Evolutionary conservation across 2,329 filamentous ascomycete genomes (phyloP).

Genomic region (Penicillium italicum): DNA sequence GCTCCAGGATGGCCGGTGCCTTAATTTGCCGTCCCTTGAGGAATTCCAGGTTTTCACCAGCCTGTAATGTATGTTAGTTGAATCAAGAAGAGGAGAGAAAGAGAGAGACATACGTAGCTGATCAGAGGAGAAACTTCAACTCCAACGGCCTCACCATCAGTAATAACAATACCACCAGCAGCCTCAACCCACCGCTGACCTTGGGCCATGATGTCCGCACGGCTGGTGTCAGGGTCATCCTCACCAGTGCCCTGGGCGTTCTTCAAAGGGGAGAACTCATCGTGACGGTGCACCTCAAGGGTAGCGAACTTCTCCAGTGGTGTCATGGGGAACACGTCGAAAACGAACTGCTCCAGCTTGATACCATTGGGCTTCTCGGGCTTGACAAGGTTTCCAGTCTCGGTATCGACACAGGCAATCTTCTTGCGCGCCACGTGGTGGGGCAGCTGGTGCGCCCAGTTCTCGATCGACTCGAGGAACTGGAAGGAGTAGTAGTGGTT

Average conservation of each 20-base stretch:
- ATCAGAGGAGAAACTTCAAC: conserved; percentile 89
- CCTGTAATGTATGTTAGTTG: conserved; percentile 40
- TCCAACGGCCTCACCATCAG: conserved; percentile 59
- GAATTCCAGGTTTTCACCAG: conserved; percentile 62
- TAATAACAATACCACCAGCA: conserved; percentile 71
- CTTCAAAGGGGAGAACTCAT: conserved; percentile 97
- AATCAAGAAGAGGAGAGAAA: background rate
- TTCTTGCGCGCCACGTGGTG: conserved; percentile 98
- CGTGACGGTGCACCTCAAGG: conserved; percentile 92
- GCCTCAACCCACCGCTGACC: conserved; percentile 80
- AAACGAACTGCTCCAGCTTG: conserved; percentile 99
- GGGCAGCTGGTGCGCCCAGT: conserved; percentile 79
- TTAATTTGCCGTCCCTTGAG: conserved; percentile 58
- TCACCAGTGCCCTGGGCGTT: conserved; percentile 81
- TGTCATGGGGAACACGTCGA: conserved; percentile 93
- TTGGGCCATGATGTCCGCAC: conserved; percentile 82
- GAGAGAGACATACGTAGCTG: conserved; percentile 75
- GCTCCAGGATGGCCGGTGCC: conserved; percentile 62
- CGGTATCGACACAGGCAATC: conserved; percentile 79
- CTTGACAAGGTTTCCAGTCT: conserved; percentile 77
- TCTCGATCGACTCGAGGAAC: conserved; percentile 86
- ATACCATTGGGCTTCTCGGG: conserved; percentile 94
- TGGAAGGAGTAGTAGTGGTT: conserved; percentile 99
- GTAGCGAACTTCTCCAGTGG: conserved; percentile 85
- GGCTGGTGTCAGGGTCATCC: conserved; percentile 92